Percentiles rank a stretch among this genome's conserved stretches.
These are phyloP conservation scores for Diaporthe amygdali DNA, from an alignment of 2,329 filamentous ascomycete genomes.

Conservation along the genomic window DNA sequence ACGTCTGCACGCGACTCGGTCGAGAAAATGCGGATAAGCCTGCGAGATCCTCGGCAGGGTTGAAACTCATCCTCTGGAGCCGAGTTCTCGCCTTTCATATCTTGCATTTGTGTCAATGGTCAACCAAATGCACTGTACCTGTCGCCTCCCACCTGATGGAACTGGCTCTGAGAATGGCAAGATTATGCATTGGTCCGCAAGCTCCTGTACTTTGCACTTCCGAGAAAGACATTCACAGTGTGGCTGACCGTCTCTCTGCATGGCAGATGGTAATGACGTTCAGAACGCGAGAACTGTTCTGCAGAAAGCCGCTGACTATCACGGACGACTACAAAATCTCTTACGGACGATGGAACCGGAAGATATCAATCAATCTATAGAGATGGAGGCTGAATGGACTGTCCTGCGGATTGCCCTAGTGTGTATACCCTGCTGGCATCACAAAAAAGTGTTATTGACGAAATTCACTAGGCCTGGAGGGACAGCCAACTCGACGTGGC, in stretches of 20 bases:
- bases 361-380: constrained; percentile 36
- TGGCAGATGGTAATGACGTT: constrained; percentile 55
- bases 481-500: constrained; percentile 76
- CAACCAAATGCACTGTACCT: constrained; percentile 33
- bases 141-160: constrained; percentile 63
- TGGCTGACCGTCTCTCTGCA: constrained; percentile 22
- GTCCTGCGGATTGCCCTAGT: constrained; percentile 72
- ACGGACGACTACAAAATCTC: constrained; percentile 43
- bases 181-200: constrained; percentile 62
- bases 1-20: constrained; percentile 61
- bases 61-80: constrained; percentile 42
- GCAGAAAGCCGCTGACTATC: constrained; percentile 66
- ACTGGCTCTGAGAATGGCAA: constrained; percentile 70
- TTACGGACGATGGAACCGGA: constrained; percentile 34
- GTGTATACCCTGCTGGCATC: constrained; percentile 31
- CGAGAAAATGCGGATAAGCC: constrained; percentile 34
- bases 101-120: constrained; percentile 61
- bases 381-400: constrained; percentile 66
- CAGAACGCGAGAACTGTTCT: constrained; percentile 66
- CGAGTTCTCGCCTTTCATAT: constrained; percentile 70
- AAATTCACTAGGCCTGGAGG: constrained; percentile 70
- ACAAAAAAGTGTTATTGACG: background rate
- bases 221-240: constrained; percentile 27
- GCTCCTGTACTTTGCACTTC: background rate
- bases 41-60: background rate